Base-by-base conservation (phyloP, 495 filamentous ascomycete species). In the Chaetomium tenue region DNA sequence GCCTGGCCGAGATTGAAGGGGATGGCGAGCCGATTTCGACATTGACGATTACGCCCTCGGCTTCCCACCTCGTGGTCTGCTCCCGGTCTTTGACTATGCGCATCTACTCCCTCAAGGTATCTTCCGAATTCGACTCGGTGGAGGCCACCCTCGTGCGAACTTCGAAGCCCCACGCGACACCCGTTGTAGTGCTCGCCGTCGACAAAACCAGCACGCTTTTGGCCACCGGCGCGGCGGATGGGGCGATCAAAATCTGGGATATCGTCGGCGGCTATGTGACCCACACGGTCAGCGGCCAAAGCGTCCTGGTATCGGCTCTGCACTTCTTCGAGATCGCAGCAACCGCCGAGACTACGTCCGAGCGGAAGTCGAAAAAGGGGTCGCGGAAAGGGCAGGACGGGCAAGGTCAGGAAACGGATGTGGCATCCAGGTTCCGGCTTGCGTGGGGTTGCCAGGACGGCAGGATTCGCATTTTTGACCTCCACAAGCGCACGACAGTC, bases 171-270 rank as follows among this genome's bases (percentile, higher is more conserved):
- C 95, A 97, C 72, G 82, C 86, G 3, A 87, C 92, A 4, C 94
- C 94, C 2, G 91, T 97, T 13, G 85, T 97, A 11, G 91, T 93
- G 4, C 82, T 90, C 18, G 86, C 89, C 18, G 84, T 92, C 52
- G 94, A 99, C 73, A 80, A 82, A 39, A 97, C 92, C 2, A 88
- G 93, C 69, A 97, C 93, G 16, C 79, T 99, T 13, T 78, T 98
- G 47, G 94, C 93, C 42, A 97, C 93, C 22, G 94, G 94, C 60
- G 90, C 86, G 26, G 91, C 94, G 9, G 94, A 98, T 76, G 94
- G 94, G 28, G 83, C 87, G 5, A 88, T 97, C 65, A 99, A 99
- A 75, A 88, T 99, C 58, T 98, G 91, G 92, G 95, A 99, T 78
- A 93, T 99, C 44, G 78, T 82, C 63, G 92, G 90, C 20, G 95